Evolutionary conservation across 139 green algal genomes (phyloP).

Genomic region (Tetraselmis striata): DNA sequence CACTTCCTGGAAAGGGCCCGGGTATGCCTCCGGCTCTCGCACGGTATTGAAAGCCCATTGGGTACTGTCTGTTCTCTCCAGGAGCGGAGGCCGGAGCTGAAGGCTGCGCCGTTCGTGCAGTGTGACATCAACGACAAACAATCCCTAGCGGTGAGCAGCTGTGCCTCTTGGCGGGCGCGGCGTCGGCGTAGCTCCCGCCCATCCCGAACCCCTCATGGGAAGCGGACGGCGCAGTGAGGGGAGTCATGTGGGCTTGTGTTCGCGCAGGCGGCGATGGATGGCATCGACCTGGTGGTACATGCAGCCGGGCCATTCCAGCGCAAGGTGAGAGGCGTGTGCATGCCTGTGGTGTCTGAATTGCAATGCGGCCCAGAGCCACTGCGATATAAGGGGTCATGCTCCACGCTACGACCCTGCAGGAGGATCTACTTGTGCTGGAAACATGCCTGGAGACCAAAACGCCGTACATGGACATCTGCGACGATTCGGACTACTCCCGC

Average conservation of each 20-base stretch:
- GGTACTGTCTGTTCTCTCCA: too few species aligned
- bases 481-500: slow-evolving; percentile 72
- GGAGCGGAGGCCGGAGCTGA: slow-evolving; percentile 46
- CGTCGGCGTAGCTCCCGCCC: neutral
- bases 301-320: slow-evolving; percentile 91
- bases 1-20: neutral
- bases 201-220: too few species aligned
- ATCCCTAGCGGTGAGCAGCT: neutral
- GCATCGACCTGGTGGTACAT: slow-evolving; percentile 74
- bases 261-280: slow-evolving; percentile 4
- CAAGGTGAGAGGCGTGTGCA: slow-evolving; percentile 27
- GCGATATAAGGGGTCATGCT: too few species aligned
- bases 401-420: too few species aligned
- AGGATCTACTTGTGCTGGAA: slow-evolving; percentile 50
- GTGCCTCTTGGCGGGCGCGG: neutral
- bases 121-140: slow-evolving; percentile 6
- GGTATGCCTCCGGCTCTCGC: too few species aligned
- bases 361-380: too few species aligned
- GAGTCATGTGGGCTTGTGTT: neutral
- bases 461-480: slow-evolving; percentile 93
- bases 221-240: neutral
- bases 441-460: slow-evolving; percentile 59
- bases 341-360: slow-evolving; percentile 13
- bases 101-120: slow-evolving; percentile 25
- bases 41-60: too few species aligned